Percentiles rank a stretch among this genome's conserved stretches.
phyloP scores from a whole-genome alignment of 257 asterid species.

The Fraxinus excelsior region DNA sequence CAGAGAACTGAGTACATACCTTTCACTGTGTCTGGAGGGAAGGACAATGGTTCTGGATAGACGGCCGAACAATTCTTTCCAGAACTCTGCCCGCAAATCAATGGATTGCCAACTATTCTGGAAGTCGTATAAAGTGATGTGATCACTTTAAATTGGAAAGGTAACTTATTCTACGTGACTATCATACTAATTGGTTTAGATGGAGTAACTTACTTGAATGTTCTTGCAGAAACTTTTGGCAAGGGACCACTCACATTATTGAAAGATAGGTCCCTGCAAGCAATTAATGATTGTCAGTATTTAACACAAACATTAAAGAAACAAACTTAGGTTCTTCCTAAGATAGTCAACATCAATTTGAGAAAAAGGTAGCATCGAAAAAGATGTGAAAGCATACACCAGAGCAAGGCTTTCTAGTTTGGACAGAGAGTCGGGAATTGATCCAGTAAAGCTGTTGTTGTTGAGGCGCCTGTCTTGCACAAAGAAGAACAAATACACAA shows the following conservation, averaged over 20 bases:
- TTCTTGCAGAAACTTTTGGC: conserved; percentile 81
- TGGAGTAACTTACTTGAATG: conserved; percentile 70
- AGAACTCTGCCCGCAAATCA: conserved; percentile 72
- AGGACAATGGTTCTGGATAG: conserved; percentile 81
- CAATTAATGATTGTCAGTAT: neutral
- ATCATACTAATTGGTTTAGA: neutral
- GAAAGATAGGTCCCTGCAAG: conserved; percentile 87
- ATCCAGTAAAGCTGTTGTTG: conserved; percentile 85
- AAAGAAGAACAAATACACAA: conserved; percentile 27
- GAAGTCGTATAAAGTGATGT: conserved; percentile 28
- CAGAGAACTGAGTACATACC: conserved; percentile 37
- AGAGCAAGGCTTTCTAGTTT: conserved; percentile 72
- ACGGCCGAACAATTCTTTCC: conserved; percentile 69
- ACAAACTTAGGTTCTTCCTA: neutral
- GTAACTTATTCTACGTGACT: neutral
- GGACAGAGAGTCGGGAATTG: conserved; percentile 71
- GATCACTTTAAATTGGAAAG: conserved; percentile 7
- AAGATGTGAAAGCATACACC: conserved; percentile 48
- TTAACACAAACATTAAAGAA: conserved; percentile 6
- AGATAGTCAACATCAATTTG: neutral
- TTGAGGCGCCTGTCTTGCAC: conserved; percentile 84
- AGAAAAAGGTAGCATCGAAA: neutral
- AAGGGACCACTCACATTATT: conserved; percentile 88
- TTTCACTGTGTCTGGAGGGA: conserved; percentile 60
- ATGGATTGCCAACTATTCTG: conserved; percentile 86